Percentiles rank a stretch among this genome's conserved stretches.
phyloP scores from a whole-genome alignment of 345 rosid genomes.

The Citrus hindsii region DNA sequence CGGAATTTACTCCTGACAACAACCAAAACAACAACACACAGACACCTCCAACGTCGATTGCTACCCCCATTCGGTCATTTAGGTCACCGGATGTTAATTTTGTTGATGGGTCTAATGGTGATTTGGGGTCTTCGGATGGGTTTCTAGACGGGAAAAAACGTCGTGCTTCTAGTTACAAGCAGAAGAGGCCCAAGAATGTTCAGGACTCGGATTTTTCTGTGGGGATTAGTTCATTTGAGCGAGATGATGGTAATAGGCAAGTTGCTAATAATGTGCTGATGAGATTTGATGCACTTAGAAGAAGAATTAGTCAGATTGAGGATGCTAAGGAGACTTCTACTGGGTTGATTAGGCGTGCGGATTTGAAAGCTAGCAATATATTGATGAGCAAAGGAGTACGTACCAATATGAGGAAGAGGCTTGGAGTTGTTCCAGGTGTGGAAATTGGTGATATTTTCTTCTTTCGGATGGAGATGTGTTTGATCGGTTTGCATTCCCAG shows the following conservation, averaged over 20 bases:
- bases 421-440: slow-evolving; percentile 77
- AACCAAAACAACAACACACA: slow-evolving; percentile 36
- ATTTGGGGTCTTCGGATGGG: slow-evolving; percentile 1
- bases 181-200: slow-evolving; percentile 16
- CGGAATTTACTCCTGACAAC: slow-evolving; percentile 35
- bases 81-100: slow-evolving; percentile 19
- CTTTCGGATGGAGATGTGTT: slow-evolving; percentile 83
- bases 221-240: slow-evolving; percentile 28
- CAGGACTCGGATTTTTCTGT: slow-evolving; percentile 9
- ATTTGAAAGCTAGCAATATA: slow-evolving; percentile 44
- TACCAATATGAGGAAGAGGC: slow-evolving; percentile 62
- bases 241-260: slow-evolving; percentile 42
- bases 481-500: slow-evolving; percentile 77
- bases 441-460: slow-evolving; percentile 81
- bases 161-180: background rate
- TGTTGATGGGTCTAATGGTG: slow-evolving; percentile 30
- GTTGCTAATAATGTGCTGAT: slow-evolving; percentile 34
- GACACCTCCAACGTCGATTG: slow-evolving; percentile 22
- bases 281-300: slow-evolving; percentile 46
- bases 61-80: slow-evolving; percentile 57
- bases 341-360: slow-evolving; percentile 34
- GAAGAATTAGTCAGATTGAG: slow-evolving; percentile 47
- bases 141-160: slow-evolving; percentile 1
- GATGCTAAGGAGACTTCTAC: slow-evolving; percentile 35
- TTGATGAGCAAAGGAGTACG: slow-evolving; percentile 60